phyloP scores from a whole-genome alignment of 345 rosid species.

The Kandelia obovata region DNA sequence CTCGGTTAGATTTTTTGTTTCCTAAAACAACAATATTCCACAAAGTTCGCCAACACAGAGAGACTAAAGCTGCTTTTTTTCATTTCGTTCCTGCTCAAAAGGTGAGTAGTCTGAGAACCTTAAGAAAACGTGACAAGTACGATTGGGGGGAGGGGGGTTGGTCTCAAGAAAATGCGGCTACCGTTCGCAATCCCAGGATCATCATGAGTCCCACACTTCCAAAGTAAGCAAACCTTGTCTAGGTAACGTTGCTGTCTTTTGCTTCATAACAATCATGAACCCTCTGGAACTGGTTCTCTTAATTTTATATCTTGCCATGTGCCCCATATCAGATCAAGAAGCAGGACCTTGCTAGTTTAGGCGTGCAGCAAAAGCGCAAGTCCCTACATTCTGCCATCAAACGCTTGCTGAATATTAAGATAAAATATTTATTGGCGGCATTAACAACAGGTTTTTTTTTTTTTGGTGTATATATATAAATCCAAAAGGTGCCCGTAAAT shows the following conservation, averaged over 20 bases:
- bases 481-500: too few relatives aligned
- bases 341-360: not conserved
- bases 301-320: conserved; percentile 40
- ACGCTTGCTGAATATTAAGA: too few relatives aligned
- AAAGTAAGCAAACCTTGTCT: conserved; percentile 10
- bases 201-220: conserved; percentile 20
- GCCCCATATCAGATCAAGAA: conserved; percentile 13
- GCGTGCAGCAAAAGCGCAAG: too few relatives aligned
- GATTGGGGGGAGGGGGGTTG: conserved; percentile 23
- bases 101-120: not conserved
- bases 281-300: conserved; percentile 6
- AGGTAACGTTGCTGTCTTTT: conserved; percentile 16
- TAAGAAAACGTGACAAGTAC: conserved; percentile 22
- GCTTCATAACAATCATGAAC: conserved; percentile 21
- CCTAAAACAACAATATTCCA: too few relatives aligned
- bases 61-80: too few relatives aligned
- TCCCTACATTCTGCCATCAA: too few relatives aligned
- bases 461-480: too few relatives aligned
- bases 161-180: conserved; percentile 81
- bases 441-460: too few relatives aligned
- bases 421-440: too few relatives aligned
- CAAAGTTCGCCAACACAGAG: too few relatives aligned
- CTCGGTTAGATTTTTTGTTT: too few relatives aligned
- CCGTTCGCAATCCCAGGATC: conserved; percentile 23
- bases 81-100: too few relatives aligned